phyloP scores from a whole-genome alignment of 2,329 filamentous ascomycete genomes.

The Thielaviopsis ethacetica region DNA sequence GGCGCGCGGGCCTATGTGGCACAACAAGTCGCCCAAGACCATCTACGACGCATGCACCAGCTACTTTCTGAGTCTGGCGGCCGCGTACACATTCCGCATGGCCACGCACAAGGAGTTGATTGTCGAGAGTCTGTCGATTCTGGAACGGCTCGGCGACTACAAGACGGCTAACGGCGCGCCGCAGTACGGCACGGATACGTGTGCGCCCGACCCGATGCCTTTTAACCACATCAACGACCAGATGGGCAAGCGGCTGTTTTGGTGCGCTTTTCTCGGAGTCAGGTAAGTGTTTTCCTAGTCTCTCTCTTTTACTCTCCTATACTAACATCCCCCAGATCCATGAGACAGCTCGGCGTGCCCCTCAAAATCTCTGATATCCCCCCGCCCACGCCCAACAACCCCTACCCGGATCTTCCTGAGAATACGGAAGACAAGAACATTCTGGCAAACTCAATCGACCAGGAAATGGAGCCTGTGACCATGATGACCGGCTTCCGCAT shows the following conservation, averaged over 20 bases:
- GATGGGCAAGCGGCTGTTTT: constrained; percentile 66
- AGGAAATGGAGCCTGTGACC: constrained; percentile 51
- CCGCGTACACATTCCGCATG: constrained; percentile 52
- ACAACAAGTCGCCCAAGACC: constrained; percentile 29
- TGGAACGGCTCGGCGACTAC: constrained; percentile 9
- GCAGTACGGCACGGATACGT: constrained; percentile 17
- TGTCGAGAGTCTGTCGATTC: constrained; percentile 52
- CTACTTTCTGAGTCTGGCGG: constrained; percentile 55
- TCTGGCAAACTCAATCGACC: constrained; percentile 50
- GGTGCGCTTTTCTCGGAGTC: constrained; percentile 62
- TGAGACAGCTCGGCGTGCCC: constrained; percentile 59
- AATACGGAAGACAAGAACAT: constrained; percentile 79
- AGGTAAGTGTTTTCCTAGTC: constrained; percentile 30
- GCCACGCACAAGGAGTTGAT: constrained; percentile 53
- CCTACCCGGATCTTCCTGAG: constrained; percentile 62
- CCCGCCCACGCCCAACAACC: constrained; percentile 57
- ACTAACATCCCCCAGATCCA: constrained; percentile 35
- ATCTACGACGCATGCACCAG: constrained; percentile 49
- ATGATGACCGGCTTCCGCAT: constrained; percentile 67
- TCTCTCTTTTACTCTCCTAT: not conserved
- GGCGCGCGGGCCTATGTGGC: constrained; percentile 42
- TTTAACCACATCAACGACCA: constrained; percentile 59
- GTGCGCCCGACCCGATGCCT: constrained; percentile 27
- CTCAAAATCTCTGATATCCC: constrained; percentile 59
- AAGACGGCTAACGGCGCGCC: constrained; percentile 23